Conservation (phyloP, 2,329 filamentous ascomycete species). For the Hymenoscyphus albidus region DNA sequence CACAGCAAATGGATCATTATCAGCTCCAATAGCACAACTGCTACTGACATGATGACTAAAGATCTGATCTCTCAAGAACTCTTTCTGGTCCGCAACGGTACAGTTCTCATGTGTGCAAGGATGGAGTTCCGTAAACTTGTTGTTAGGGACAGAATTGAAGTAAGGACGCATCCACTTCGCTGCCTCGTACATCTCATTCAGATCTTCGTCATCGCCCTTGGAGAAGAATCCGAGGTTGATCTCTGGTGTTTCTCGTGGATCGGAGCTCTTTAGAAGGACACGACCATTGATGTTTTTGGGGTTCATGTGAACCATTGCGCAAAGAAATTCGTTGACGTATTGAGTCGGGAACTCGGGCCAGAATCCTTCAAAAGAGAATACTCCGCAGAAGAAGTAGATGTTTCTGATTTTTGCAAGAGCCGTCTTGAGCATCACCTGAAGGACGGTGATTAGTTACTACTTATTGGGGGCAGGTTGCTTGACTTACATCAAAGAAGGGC, state of each 20-base stretch:
- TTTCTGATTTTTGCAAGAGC: slow-evolving; percentile 2
- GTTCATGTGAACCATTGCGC: slow-evolving; percentile 9
- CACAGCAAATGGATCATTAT: slow-evolving; percentile 41
- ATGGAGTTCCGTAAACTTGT: slow-evolving; percentile 40
- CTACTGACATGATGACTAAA: slow-evolving; percentile 56
- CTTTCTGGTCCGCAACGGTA: slow-evolving; percentile 42
- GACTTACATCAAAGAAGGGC: background rate
- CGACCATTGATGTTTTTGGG: slow-evolving; percentile 6
- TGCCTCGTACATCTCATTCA: slow-evolving; percentile 41
- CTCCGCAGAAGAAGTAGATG: slow-evolving; percentile 8
- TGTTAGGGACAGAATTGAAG: slow-evolving; percentile 37
- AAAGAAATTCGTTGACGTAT: slow-evolving; percentile 3
- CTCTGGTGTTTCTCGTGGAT: slow-evolving; percentile 59
- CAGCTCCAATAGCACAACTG: slow-evolving; percentile 49
- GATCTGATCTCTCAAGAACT: slow-evolving; percentile 42
- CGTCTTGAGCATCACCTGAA: background rate
- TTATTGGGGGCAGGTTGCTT: background rate
- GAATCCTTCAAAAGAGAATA: slow-evolving; percentile 10
- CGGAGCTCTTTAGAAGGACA: slow-evolving; percentile 56
- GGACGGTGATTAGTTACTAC: background rate
- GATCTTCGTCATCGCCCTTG: slow-evolving; percentile 38
- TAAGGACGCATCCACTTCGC: slow-evolving; percentile 23
- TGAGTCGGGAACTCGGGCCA: slow-evolving; percentile 7
- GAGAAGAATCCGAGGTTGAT: slow-evolving; percentile 59
- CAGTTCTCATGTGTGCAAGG: slow-evolving; percentile 40